These are phyloP conservation scores for Plantago lanceolata DNA, from an alignment of 305 asterid genomes.

Conservation along the genomic window DNA sequence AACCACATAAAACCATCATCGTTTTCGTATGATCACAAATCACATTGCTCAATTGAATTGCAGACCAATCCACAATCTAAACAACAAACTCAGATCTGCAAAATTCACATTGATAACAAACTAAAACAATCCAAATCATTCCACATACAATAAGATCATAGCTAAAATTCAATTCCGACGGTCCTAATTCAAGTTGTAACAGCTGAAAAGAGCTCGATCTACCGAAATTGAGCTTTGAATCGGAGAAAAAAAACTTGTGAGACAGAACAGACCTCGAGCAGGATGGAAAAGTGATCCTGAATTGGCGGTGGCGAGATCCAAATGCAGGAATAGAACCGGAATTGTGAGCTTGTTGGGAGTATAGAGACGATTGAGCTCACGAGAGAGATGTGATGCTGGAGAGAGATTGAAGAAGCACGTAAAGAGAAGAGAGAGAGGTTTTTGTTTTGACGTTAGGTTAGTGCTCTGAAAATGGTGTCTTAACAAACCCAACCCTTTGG, in stretches of 20 bases:
- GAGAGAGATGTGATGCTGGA: background rate
- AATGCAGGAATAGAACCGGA: background rate
- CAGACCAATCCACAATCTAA: background rate
- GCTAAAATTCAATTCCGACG: background rate
- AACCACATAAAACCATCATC: background rate
- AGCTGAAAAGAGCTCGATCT: conserved; percentile 7
- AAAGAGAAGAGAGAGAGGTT: conserved; percentile 12
- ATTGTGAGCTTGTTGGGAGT: background rate
- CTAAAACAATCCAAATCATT: too few relatives aligned
- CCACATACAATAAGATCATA: background rate
- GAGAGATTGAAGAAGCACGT: conserved; percentile 14
- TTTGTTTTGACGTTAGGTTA: conserved; percentile 12
- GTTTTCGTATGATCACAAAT: too few relatives aligned
- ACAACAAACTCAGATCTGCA: background rate
- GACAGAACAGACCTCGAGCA: background rate
- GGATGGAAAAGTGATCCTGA: background rate
- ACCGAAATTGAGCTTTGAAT: background rate
- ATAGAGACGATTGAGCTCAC: background rate
- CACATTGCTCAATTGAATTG: background rate
- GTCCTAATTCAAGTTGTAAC: background rate
- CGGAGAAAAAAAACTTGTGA: background rate
- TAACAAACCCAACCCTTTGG: conserved; percentile 12
- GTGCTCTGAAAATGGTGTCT: conserved; percentile 9
- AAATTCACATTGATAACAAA: background rate
- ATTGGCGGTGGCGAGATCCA: conserved; percentile 12